These are phyloP conservation scores for Flaveria robusta DNA, from an alignment of 129 eudicot species.

Conservation along the genomic window DNA sequence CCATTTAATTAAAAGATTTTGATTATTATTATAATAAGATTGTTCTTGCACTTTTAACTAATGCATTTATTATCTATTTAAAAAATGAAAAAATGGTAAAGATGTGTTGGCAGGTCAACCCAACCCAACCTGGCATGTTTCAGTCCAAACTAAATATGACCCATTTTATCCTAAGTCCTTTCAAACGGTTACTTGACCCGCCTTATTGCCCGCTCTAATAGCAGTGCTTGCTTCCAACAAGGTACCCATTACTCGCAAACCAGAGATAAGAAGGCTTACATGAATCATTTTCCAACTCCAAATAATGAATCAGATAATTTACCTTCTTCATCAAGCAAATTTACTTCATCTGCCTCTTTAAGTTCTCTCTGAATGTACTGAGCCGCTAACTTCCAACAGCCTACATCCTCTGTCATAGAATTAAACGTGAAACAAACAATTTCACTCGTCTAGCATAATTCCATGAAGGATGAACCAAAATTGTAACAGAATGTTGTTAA, in stretches of 20 bases:
- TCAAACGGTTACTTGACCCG: background rate
- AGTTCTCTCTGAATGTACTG: slow-evolving; percentile 58
- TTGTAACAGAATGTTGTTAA: background rate
- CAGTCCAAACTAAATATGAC: background rate
- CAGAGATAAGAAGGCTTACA: background rate
- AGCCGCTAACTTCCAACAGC: slow-evolving; percentile 59
- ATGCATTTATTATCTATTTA: background rate
- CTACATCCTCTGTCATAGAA: slow-evolving; percentile 49
- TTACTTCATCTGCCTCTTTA: slow-evolving; percentile 77
- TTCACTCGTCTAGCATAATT: background rate
- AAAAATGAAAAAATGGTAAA: background rate
- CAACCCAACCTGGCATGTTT: background rate
- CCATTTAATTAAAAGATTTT: background rate
- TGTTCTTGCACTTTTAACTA: background rate
- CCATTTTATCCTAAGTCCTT: background rate
- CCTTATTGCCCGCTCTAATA: background rate
- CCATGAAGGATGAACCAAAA: background rate
- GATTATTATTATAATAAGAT: background rate
- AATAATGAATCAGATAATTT: slow-evolving; percentile 22
- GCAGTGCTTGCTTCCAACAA: background rate
- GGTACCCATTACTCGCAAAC: background rate
- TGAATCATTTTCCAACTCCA: slow-evolving; percentile 12
- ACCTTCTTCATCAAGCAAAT: slow-evolving; percentile 94
- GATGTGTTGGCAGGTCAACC: background rate
- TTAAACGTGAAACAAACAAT: background rate